Base-by-base conservation (phyloP, 495 filamentous ascomycete species). In the Lasiosphaeria ovina region DNA sequence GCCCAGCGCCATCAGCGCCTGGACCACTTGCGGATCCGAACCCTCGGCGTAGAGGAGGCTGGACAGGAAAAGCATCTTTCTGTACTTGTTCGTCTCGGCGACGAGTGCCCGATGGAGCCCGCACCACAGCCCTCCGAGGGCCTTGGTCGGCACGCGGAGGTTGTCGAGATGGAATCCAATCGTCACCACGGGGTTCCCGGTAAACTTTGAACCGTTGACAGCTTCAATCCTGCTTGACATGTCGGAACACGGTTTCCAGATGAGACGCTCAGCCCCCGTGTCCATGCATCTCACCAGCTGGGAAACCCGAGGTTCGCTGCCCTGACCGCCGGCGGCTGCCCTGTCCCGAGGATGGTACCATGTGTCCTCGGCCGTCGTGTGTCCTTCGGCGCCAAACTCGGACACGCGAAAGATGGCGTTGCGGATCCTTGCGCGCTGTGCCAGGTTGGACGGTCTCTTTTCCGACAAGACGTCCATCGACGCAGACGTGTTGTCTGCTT, bases 371-470 rank as follows among this genome's bases (percentile, higher is more conserved):
- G n/a, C 35, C 0, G 60, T 51, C 0, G 70, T 81, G 62, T 77
- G 67, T 10, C 68, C 51, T 62, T 87, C 85, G 0, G 81, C 81
- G 9, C 84, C 85, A 62, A 82, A 88, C 0, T 74, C 77, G 12
- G 72, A 66, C 2, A 81, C 70, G 14, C 76, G 76, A 63, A 83
- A 83, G 0, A 62, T 64, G 0, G 83, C 74, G 35, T 76, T 75
- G 4, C 85, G 75, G 58, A 83, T 77, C 2, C 62, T 51, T 40
- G 77, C 77, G 14, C 84, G 74, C 0, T 67, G 36, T 4, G 77
- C 57, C 5, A 86, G 52, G 3, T 47, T 12, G 16, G 42, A n/a
- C 16, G 5, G 11, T 45, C 42, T 45, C 12, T 45, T 45, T n/a
- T 45, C 11, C 4, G 42, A 45, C 42, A 45, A 45, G 12, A 45